phyloP scores from a whole-genome alignment of 805 yeast genomes.

The Teunomyces atbi region DNA sequence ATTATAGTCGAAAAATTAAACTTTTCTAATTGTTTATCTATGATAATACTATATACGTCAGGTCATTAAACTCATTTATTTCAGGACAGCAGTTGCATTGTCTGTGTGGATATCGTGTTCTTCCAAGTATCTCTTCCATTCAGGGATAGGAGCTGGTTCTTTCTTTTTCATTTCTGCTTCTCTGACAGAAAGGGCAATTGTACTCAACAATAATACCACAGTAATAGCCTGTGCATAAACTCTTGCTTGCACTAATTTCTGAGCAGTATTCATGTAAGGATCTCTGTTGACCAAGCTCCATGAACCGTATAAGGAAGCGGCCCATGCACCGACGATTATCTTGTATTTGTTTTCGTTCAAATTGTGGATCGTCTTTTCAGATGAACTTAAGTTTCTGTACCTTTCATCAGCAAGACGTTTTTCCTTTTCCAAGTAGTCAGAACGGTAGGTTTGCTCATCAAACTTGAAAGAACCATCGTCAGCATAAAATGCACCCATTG shows the following conservation, averaged over 20 bases:
- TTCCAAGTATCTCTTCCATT: conserved; percentile 18
- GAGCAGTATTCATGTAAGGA: conserved; percentile 23
- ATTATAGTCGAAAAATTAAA: too few species aligned
- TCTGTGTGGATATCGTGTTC: conserved; percentile 7
- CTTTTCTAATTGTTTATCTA: background rate
- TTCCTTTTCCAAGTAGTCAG: conserved; percentile 24
- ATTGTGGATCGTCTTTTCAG: conserved; percentile 28
- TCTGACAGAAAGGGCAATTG: conserved; percentile 23
- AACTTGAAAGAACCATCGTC: conserved; percentile 47
- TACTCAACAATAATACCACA: conserved; percentile 25
- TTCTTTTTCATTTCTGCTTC: conserved; percentile 22
- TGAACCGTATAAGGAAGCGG: conserved; percentile 33
- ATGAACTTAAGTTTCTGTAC: conserved; percentile 29
- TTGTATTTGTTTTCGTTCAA: conserved; percentile 36
- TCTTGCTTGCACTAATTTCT: conserved; percentile 28
- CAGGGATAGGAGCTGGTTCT: conserved; percentile 22
- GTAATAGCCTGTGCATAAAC: conserved; percentile 30
- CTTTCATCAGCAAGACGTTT: conserved; percentile 7
- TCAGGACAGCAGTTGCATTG: background rate
- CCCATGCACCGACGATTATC: conserved; percentile 37
- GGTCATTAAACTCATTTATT: background rate
- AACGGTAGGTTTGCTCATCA: conserved; percentile 33
- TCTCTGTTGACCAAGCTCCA: conserved; percentile 28
- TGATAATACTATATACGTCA: conserved; percentile 1
- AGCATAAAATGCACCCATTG: conserved; percentile 39